phyloP scores from a whole-genome alignment of 2,329 filamentous ascomycete genomes.

The Colletotrichum tamarilloi region DNA sequence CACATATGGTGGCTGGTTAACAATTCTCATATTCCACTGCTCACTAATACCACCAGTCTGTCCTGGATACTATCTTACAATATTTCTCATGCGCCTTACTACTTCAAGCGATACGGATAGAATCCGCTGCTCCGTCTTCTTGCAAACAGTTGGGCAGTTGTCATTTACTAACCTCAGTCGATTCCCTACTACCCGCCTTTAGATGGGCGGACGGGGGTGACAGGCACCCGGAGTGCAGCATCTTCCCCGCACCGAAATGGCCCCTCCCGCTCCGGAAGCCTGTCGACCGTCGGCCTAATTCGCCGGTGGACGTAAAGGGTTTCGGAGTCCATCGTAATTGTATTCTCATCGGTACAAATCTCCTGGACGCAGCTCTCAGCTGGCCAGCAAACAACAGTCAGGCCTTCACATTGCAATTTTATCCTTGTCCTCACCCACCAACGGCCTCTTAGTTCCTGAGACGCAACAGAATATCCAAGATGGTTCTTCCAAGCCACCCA shows the following conservation, averaged over 20 bases:
- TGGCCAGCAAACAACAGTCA: neutral
- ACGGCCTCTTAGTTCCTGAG: neutral
- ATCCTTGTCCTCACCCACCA: neutral
- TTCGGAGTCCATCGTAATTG: neutral
- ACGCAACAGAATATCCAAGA: neutral
- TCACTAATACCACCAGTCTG: no score
- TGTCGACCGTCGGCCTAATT: slow-evolving; percentile 16
- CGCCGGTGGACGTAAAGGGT: neutral
- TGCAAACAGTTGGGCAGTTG: no score
- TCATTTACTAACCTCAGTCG: no score
- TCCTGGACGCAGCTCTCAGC: slow-evolving; percentile 1
- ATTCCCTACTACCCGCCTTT: no score
- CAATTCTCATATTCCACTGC: no score
- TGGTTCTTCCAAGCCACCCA: slow-evolving; percentile 31
- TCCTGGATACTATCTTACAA: no score
- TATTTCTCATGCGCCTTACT: no score
- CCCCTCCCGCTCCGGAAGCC: slow-evolving; percentile 15
- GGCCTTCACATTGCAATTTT: neutral
- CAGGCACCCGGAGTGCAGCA: slow-evolving; percentile 14
- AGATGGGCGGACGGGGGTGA: neutral
- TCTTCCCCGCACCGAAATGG: slow-evolving; percentile 19
- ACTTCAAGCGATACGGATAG: no score
- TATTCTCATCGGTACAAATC: slow-evolving; percentile 21
- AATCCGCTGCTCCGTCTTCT: no score
- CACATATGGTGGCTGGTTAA: no score